phyloP scores from a whole-genome alignment of 2,329 filamentous ascomycete species.

The Pseudogymnoascus sp. region DNA sequence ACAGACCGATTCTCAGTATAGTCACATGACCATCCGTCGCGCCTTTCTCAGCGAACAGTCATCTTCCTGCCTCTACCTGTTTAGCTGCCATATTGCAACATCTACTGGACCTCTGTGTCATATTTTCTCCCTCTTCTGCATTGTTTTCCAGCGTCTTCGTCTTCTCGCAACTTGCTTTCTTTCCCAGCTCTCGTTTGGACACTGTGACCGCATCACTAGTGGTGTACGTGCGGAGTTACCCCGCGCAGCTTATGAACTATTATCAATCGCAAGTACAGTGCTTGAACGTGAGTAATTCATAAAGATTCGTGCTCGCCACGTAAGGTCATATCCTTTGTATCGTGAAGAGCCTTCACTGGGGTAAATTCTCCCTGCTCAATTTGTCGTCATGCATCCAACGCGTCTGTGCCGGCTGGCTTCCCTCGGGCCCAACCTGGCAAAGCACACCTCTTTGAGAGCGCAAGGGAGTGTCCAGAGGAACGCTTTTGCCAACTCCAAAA shows the following conservation, averaged over 20 bases:
- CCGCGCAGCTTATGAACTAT: not conserved
- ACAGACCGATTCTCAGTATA: not conserved
- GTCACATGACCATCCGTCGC: not conserved
- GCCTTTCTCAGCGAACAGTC: not conserved
- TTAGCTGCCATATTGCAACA: not conserved
- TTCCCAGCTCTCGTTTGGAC: not conserved
- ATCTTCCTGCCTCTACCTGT: not conserved
- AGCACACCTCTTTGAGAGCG: not conserved
- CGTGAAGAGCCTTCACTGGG: not conserved
- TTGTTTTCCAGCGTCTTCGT: not conserved
- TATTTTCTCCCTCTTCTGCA: not conserved
- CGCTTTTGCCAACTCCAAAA: not conserved
- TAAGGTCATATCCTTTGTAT: not conserved
- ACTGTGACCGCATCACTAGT: not conserved
- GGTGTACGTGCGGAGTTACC: not conserved
- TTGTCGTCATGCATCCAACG: not conserved
- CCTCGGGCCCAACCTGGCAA: not conserved
- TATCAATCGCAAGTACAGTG: not conserved
- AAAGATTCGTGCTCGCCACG: not conserved
- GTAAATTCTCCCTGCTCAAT: not conserved
- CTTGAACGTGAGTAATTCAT: slow-evolving; percentile 1
- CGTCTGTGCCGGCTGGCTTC: not conserved
- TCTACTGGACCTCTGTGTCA: not conserved
- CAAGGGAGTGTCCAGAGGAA: not conserved
- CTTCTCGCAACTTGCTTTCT: not conserved